These are phyloP conservation scores for Oehlia diaphana DNA, from an alignment of 192 early-diverging fungal genomes.

Conservation along the genomic window DNA sequence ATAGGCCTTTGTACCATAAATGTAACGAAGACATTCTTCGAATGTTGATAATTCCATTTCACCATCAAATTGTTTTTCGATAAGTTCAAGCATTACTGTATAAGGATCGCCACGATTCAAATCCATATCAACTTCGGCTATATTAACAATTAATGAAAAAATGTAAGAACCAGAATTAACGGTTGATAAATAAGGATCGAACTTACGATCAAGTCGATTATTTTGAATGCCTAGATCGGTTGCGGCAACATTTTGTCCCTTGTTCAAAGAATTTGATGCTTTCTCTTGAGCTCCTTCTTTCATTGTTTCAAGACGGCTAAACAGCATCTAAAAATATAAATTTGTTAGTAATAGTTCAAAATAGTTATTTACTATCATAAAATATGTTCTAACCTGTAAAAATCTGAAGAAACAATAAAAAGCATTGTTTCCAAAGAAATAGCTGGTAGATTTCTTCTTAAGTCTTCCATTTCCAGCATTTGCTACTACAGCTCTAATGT, in stretches of 20 bases:
- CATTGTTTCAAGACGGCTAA: slow-evolving; percentile 76
- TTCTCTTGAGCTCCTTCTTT: slow-evolving; percentile 61
- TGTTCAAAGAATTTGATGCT: slow-evolving; percentile 13
- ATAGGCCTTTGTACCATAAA: slow-evolving; percentile 92
- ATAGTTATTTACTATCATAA: not conserved
- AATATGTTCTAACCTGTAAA: slow-evolving; percentile 62
- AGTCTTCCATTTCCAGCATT: slow-evolving; percentile 42
- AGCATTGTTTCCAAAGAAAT: slow-evolving; percentile 84
- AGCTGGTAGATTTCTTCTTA: slow-evolving; percentile 43
- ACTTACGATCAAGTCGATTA: slow-evolving; percentile 48
- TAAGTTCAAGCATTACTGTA: slow-evolving; percentile 67
- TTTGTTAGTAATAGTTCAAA: not conserved
- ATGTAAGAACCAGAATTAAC: not conserved
- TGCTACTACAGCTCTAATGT: slow-evolving; percentile 34
- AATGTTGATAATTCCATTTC: slow-evolving; percentile 79
- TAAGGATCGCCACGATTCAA: slow-evolving; percentile 73
- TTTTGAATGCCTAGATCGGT: slow-evolving; percentile 56
- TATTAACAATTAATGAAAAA: not conserved
- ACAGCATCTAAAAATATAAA: slow-evolving; percentile 69
- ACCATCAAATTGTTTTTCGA: slow-evolving; percentile 76
- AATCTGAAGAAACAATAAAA: slow-evolving; percentile 91
- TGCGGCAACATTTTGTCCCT: slow-evolving; percentile 25
- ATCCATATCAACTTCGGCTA: slow-evolving; percentile 50
- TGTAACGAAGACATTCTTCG: slow-evolving; percentile 82
- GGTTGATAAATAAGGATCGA: not conserved